Percentiles rank a stretch among this genome's conserved stretches.
phyloP scores from a whole-genome alignment of 257 asterid species.

The Rauvolfia tetraphylla region DNA sequence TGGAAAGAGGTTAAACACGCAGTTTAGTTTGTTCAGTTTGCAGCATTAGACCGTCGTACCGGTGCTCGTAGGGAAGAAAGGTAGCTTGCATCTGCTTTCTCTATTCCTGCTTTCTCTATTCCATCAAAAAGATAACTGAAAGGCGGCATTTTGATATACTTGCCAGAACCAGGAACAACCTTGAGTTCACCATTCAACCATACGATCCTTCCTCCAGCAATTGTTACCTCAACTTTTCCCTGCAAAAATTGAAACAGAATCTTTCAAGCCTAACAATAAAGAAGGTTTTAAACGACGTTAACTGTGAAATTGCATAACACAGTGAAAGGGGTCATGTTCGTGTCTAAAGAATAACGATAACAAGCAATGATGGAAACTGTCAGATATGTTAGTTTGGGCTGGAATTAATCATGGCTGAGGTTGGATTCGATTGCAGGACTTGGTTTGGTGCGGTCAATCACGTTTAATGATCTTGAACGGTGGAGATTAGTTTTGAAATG shows the following conservation, averaged over 20 bases:
- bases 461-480: no score
- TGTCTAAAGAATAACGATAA: no score
- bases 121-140: conserved; percentile 79
- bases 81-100: conserved; percentile 49
- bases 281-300: neutral
- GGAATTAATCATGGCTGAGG: no score
- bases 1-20: neutral
- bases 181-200: conserved; percentile 78
- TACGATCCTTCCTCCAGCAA: conserved; percentile 83
- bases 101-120: conserved; percentile 54
- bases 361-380: no score
- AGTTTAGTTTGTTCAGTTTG: conserved; percentile 12
- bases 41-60: conserved; percentile 36
- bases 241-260: conserved; percentile 14
- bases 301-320: no score
- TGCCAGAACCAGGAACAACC: conserved; percentile 69
- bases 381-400: no score
- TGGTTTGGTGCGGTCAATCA: no score
- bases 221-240: conserved; percentile 94
- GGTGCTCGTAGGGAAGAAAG: conserved; percentile 76
- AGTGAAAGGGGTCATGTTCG: no score
- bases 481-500: no score
- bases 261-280: neutral
- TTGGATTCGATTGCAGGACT: no score
- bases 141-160: conserved; percentile 74